Conservation (phyloP, 768 basidiomycete genomes). For the Leccinum rimulosum region DNA sequence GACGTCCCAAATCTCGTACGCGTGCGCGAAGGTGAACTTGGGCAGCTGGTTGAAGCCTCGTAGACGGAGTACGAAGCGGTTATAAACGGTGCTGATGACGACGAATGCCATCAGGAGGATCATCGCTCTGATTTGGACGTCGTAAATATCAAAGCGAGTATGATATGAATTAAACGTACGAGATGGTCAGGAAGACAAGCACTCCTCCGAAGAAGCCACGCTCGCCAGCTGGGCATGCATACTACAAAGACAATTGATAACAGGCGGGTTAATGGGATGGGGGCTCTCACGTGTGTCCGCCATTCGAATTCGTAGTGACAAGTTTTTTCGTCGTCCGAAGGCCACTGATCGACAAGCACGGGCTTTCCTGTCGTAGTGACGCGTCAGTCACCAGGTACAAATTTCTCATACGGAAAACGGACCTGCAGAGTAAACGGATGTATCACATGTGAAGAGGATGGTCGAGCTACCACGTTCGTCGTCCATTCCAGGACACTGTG, state of each 20-base stretch:
- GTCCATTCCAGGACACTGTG: conserved; percentile 51
- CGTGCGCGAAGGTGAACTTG: conserved; percentile 42
- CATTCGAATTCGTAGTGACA: conserved; percentile 85
- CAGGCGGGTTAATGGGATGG: neutral
- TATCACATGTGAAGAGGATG: conserved; percentile 78
- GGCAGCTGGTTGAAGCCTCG: conserved; percentile 75
- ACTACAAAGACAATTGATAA: conserved; percentile 34
- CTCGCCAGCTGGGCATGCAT: conserved; percentile 71
- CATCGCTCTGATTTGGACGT: conserved; percentile 41
- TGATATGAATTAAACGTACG: conserved; percentile 43
- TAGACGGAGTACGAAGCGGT: conserved; percentile 69
- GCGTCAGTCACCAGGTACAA: neutral
- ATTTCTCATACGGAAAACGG: neutral
- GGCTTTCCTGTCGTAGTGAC: conserved; percentile 39
- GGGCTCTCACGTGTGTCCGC: conserved; percentile 66
- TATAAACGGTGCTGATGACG: conserved; percentile 70
- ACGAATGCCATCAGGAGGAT: conserved; percentile 63
- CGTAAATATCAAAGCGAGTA: neutral
- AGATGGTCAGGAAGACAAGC: conserved; percentile 54
- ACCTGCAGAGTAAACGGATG: conserved; percentile 55
- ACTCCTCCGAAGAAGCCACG: conserved; percentile 47
- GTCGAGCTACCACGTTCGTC: conserved; percentile 56
- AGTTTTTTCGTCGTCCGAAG: conserved; percentile 55
- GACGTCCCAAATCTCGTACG: conserved; percentile 22
- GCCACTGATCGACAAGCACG: conserved; percentile 61